A percentile compares a stretch with the other conserved stretches of the same genome.
Conservation (phyloP, 2,329 filamentous ascomycete genomes). For the Trichoderma asperellum region DNA sequence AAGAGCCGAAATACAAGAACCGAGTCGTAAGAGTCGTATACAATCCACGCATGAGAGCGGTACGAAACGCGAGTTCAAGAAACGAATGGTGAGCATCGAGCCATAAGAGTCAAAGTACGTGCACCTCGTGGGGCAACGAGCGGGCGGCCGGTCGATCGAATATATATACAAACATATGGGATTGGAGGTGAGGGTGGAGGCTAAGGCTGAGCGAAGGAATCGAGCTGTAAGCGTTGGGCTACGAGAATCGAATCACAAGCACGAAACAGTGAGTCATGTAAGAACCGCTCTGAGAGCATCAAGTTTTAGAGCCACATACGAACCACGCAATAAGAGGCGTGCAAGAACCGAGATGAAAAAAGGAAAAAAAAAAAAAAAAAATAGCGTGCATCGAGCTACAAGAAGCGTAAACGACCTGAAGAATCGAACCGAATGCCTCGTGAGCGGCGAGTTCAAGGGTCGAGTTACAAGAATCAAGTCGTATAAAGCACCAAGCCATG, state of each 20-base stretch:
- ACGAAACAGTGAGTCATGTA: neutral
- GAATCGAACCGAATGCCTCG: no score
- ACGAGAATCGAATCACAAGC: neutral
- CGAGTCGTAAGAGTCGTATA: neutral
- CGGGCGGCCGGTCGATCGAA: neutral
- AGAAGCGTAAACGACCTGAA: no score
- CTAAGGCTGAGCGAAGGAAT: neutral
- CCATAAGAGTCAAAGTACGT: neutral
- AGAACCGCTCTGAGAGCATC: neutral
- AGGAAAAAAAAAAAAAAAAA: no score
- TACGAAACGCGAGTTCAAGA: neutral
- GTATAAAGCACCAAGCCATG: no score
- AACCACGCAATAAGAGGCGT: neutral
- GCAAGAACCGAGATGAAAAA: neutral
- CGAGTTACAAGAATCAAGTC: no score
- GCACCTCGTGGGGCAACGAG: slow-evolving; percentile 3
- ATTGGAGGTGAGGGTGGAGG: neutral
- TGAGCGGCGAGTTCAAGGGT: no score
- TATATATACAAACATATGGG: neutral
- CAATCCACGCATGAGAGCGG: no score
- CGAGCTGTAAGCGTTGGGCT: neutral
- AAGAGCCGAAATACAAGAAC: no score
- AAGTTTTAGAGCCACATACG: neutral
- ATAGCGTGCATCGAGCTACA: no score
- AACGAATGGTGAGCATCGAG: neutral